Evolutionary conservation across 306 rosid genomes (phyloP).

Genomic region (Rosa lucieae): DNA sequence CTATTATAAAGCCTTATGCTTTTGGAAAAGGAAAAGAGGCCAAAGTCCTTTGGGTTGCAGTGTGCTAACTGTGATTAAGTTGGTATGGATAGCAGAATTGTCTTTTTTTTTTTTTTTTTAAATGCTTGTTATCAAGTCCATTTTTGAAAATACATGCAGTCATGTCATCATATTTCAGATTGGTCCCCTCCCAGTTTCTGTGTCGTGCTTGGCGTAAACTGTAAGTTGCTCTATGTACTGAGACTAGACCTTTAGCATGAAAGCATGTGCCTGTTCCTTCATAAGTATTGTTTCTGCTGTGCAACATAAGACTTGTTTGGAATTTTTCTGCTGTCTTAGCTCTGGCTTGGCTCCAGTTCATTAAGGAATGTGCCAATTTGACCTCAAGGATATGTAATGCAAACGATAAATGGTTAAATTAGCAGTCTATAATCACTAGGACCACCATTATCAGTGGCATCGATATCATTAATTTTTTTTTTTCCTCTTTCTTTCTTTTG

Average conservation of each 20-base stretch:
- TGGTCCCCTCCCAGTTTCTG: not conserved
- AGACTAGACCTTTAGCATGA: not conserved
- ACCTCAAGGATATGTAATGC: not conserved
- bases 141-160: not conserved
- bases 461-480: not conserved
- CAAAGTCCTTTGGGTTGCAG: not conserved
- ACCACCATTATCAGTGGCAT: not conserved
- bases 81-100: not conserved
- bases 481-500: not conserved
- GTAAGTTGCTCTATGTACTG: not conserved
- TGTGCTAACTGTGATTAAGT: not conserved
- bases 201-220: not conserved
- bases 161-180: not conserved
- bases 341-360: not conserved
- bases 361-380: not conserved
- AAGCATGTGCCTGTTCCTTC: not conserved
- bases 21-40: not conserved
- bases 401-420: not conserved
- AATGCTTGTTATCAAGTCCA: not conserved
- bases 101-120: too few species aligned
- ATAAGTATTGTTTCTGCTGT: not conserved
- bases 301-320: constrained; percentile 1
- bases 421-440: not conserved
- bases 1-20: not conserved
- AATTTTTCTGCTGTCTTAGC: not conserved